These are phyloP conservation scores for Hypoxylon rubiginosum DNA, from an alignment of 2,329 filamentous ascomycete genomes.

Conservation along the genomic window DNA sequence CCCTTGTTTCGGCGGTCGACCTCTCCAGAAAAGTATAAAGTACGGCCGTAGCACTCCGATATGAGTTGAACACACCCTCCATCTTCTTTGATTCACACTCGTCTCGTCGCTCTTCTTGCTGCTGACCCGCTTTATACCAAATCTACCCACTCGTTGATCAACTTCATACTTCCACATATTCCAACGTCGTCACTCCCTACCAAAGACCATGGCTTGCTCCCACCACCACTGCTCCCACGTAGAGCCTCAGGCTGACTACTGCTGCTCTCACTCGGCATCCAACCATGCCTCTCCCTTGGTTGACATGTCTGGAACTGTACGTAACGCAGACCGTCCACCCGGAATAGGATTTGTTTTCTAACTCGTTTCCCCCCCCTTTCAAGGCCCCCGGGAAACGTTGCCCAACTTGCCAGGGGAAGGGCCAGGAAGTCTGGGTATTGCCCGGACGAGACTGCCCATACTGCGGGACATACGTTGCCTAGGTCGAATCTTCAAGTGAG, in stretches of 20 bases:
- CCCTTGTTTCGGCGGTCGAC: constrained; percentile 37
- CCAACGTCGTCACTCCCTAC: constrained; percentile 7
- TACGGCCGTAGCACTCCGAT: constrained; percentile 39
- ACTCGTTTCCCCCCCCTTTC: constrained; percentile 6
- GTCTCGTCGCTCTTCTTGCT: constrained; percentile 25
- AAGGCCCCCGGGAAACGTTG: constrained; percentile 44
- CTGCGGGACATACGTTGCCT: constrained; percentile 42
- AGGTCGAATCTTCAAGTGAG: constrained; percentile 23
- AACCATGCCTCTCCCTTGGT: constrained; percentile 24
- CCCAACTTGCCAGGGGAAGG: constrained; percentile 40
- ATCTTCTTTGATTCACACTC: constrained; percentile 31
- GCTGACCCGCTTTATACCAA: constrained; percentile 9
- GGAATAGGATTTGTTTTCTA: constrained; percentile 19
- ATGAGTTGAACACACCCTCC: constrained; percentile 30
- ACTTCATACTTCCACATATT: constrained; percentile 5
- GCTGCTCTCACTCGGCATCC: constrained; percentile 20
- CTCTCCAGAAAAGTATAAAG: constrained; percentile 39
- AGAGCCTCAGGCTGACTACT: constrained; percentile 18
- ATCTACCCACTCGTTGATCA: constrained; percentile 28
- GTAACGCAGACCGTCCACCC: constrained; percentile 15
- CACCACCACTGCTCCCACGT: constrained; percentile 24
- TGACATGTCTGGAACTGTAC: constrained; percentile 42
- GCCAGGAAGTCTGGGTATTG: constrained; percentile 40
- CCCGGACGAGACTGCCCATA: constrained; percentile 41
- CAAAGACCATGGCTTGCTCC: constrained; percentile 35